A percentile compares a stretch with the other conserved stretches of the same genome.
Evolutionary conservation across 805 yeast genomes (phyloP).

Genomic region (Metschnikowia koreensis): DNA sequence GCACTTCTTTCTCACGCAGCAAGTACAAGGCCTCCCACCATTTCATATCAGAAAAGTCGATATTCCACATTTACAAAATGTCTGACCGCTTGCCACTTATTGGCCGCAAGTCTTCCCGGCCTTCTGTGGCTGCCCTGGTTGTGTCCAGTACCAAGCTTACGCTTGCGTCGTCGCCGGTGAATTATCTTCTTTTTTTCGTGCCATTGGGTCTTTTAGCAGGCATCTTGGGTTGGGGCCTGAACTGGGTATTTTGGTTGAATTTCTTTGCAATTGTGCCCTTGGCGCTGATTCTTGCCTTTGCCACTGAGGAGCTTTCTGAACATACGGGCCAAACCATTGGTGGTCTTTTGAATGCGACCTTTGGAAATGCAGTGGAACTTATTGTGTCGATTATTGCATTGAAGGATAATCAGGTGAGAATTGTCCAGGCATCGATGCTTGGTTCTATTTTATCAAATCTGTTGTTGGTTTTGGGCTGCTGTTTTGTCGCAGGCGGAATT

Average conservation of each 20-base stretch:
- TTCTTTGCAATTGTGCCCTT: conserved; percentile 90
- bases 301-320: conserved; percentile 88
- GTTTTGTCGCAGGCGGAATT: conserved; percentile 90
- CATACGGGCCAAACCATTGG: conserved; percentile 91
- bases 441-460: conserved; percentile 90
- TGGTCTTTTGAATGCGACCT: conserved; percentile 92
- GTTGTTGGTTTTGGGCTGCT: conserved; percentile 89
- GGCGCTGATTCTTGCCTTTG: conserved; percentile 85
- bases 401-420: conserved; percentile 79
- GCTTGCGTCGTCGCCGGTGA: conserved; percentile 65
- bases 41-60: not conserved
- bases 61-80: conserved; percentile 4
- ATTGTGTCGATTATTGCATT: conserved; percentile 92
- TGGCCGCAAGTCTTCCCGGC: conserved; percentile 9
- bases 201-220: conserved; percentile 87
- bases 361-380: conserved; percentile 96
- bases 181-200: conserved; percentile 75
- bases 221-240: conserved; percentile 49
- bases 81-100: conserved; percentile 17
- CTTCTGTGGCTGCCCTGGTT: conserved; percentile 5
- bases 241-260: conserved; percentile 64
- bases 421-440: conserved; percentile 96
- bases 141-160: conserved; percentile 20
- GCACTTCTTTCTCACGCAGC: not conserved
- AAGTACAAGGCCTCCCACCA: not conserved